A percentile compares a stretch with the other conserved stretches of the same genome.
These are phyloP conservation scores for Hansfordia pulvinata DNA, from an alignment of 2,329 filamentous ascomycete species.

Conservation along the genomic window DNA sequence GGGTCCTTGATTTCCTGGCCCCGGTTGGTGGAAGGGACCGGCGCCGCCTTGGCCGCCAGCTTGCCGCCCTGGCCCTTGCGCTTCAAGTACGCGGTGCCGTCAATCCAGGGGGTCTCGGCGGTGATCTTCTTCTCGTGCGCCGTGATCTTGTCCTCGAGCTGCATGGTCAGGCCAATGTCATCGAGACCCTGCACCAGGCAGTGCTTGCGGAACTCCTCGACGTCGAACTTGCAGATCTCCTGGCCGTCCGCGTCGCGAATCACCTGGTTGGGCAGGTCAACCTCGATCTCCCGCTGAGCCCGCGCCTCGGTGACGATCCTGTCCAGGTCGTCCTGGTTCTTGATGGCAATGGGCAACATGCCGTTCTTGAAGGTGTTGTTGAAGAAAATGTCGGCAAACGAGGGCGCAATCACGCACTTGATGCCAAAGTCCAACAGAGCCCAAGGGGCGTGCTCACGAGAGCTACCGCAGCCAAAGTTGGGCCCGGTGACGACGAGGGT, in stretches of 20 bases:
- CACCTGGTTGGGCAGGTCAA: conserved; percentile 75
- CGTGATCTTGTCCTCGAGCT: conserved; percentile 78
- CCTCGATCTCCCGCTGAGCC: conserved; percentile 71
- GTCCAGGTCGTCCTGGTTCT: conserved; percentile 51
- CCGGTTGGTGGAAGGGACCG: conserved; percentile 79
- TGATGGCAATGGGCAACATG: conserved; percentile 79
- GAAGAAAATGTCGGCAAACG: conserved; percentile 81
- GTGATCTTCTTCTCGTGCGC: conserved; percentile 70
- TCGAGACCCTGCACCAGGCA: conserved; percentile 88
- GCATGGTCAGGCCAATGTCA: conserved; percentile 90
- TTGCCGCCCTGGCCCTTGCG: conserved; percentile 39
- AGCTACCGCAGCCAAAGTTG: conserved; percentile 92
- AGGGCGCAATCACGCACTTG: conserved; percentile 81
- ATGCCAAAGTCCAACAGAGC: conserved; percentile 94
- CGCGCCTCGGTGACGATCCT: conserved; percentile 64
- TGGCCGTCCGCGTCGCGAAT: conserved; percentile 66
- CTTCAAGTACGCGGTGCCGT: conserved; percentile 71
- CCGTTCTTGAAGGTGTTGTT: conserved; percentile 99
- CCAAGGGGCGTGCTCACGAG: conserved; percentile 93
- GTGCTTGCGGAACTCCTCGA: conserved; percentile 89
- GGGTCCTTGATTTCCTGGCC: conserved; percentile 76
- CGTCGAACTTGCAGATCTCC: conserved; percentile 66
- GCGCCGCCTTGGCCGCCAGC: conserved; percentile 43
- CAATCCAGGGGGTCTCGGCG: conserved; percentile 75
- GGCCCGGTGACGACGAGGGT: conserved; percentile 83